These are phyloP conservation scores for Actinomortierella ambigua DNA, from an alignment of 371 early-diverging fungal species.

Conservation along the genomic window DNA sequence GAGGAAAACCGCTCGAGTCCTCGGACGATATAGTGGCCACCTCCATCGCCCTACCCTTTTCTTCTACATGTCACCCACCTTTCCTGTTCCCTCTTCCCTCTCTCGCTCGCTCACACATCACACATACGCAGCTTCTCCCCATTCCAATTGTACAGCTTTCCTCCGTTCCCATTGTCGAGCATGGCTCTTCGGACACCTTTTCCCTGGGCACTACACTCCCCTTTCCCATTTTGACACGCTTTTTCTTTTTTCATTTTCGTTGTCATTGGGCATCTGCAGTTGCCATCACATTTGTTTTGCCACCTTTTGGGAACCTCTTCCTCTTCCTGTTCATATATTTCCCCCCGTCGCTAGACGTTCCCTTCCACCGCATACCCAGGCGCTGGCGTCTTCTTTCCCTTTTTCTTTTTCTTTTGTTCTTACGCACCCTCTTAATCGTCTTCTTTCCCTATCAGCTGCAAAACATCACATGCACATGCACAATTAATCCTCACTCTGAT, in stretches of 20 bases:
- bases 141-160: not conserved
- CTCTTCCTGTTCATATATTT: not conserved
- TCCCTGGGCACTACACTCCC: not conserved
- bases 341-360: not conserved
- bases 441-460: not conserved
- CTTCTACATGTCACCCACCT: not conserved
- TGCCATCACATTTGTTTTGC: not conserved
- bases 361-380: not conserved
- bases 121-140: too few species aligned
- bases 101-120: not conserved
- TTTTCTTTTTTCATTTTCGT: not conserved
- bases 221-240: conserved; percentile 27
- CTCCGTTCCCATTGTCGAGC: too few species aligned
- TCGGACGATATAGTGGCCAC: not conserved
- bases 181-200: too few species aligned
- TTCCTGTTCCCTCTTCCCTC: not conserved
- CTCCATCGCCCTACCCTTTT: not conserved
- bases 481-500: too few species aligned
- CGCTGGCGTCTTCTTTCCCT: not conserved
- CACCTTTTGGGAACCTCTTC: not conserved
- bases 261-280: not conserved
- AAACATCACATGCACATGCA: too few species aligned
- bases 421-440: not conserved
- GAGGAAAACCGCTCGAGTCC: not conserved
- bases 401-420: conserved; percentile 1